phyloP scores from a whole-genome alignment of 306 rosid species.

The Castanea crenata region DNA sequence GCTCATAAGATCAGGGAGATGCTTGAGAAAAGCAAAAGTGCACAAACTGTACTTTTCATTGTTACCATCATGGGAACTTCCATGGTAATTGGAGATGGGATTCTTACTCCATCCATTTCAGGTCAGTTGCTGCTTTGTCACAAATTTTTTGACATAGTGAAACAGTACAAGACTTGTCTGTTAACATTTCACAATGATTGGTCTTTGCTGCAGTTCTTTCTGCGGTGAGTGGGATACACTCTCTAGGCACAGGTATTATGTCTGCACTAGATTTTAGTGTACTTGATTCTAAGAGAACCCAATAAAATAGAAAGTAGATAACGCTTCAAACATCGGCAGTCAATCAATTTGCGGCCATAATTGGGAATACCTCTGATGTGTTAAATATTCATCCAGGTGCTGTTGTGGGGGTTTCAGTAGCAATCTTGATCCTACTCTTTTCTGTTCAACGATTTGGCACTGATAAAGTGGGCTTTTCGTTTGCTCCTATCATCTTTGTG shows the following conservation, averaged over 20 bases:
- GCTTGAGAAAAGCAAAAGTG: slow-evolving; percentile 43
- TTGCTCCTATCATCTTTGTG: slow-evolving; percentile 50
- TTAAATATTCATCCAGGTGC: slow-evolving; percentile 28
- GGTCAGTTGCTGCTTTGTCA: slow-evolving; percentile 31
- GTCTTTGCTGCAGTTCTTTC: slow-evolving; percentile 52
- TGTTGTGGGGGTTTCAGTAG: slow-evolving; percentile 52
- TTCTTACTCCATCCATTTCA: slow-evolving; percentile 82
- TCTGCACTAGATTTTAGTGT: background rate
- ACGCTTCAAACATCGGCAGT: too few species aligned
- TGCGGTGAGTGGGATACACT: slow-evolving; percentile 72
- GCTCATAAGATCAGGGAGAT: slow-evolving; percentile 39
- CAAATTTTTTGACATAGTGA: background rate
- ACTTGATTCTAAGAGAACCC: too few species aligned
- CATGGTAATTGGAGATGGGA: slow-evolving; percentile 83
- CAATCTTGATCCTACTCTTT: slow-evolving; percentile 42
- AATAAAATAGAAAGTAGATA: too few species aligned
- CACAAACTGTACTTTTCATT: slow-evolving; percentile 36
- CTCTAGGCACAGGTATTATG: slow-evolving; percentile 55
- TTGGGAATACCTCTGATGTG: background rate
- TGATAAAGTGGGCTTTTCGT: slow-evolving; percentile 54
- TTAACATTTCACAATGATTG: background rate
- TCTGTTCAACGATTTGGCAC: slow-evolving; percentile 55
- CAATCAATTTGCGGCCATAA: background rate
- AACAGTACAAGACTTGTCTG: too few species aligned
- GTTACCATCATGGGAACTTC: slow-evolving; percentile 64